phyloP scores from a whole-genome alignment of 306 rosid genomes.

The Styphnolobium japonicum region DNA sequence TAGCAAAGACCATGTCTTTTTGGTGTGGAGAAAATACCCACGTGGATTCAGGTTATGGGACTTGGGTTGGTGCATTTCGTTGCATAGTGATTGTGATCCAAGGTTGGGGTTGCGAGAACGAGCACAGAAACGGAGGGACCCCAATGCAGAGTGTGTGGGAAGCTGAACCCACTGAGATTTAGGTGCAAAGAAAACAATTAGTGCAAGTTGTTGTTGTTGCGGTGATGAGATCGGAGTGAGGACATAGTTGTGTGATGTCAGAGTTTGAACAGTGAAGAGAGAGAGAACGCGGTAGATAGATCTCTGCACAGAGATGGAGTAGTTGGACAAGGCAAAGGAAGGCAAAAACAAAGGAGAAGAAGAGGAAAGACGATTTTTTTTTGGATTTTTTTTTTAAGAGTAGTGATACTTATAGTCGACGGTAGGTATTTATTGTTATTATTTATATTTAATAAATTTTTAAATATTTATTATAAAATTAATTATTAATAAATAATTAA shows the following conservation, averaged over 20 bases:
- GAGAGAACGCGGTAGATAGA: not conserved
- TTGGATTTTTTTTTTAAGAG: not conserved
- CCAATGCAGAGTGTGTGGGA: not conserved
- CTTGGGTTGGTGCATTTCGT: slow-evolving; percentile 23
- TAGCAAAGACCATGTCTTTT: slow-evolving; percentile 54
- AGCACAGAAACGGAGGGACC: too few relatives aligned
- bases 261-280: not conserved
- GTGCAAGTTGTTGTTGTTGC: not conserved
- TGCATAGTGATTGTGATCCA: slow-evolving; percentile 9
- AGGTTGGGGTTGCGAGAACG: too few relatives aligned
- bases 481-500: too few relatives aligned
- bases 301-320: not conserved
- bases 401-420: too few relatives aligned
- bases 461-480: too few relatives aligned
- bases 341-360: not conserved
- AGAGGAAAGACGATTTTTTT: too few relatives aligned
- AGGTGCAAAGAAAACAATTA: not conserved
- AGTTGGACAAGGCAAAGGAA: not conserved
- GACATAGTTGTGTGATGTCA: not conserved
- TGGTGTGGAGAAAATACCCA: not conserved
- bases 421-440: too few relatives aligned
- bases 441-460: too few relatives aligned
- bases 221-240: not conserved
- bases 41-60: not conserved
- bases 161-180: not conserved